Evolutionary conservation across 2,329 filamentous ascomycete genomes (phyloP).

Genomic region (Diaporthe aspalathi): DNA sequence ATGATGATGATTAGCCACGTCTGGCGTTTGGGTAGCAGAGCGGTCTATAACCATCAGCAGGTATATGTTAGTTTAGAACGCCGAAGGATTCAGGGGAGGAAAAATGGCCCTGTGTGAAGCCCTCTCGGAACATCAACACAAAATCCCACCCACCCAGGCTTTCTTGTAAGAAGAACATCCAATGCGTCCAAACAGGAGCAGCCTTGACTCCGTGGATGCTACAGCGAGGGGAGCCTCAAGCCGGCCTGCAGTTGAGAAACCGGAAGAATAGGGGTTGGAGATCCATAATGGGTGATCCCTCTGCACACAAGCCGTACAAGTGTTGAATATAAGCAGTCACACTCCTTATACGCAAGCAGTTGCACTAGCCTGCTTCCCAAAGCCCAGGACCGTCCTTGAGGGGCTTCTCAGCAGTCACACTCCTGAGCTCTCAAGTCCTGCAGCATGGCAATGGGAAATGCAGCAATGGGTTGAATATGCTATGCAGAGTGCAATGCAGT

Average conservation of each 20-base stretch:
- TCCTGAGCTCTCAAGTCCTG: not conserved
- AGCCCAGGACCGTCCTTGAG: not conserved
- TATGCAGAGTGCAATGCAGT: not conserved
- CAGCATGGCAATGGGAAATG: not conserved
- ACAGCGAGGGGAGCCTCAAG: not conserved
- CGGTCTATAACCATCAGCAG: not conserved
- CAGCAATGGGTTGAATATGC: not conserved
- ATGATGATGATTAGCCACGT: too few species aligned
- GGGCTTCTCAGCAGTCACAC: not conserved
- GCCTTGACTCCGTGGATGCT: not conserved
- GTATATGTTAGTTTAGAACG: not conserved
- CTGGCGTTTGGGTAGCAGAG: not conserved
- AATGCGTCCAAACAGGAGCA: not conserved
- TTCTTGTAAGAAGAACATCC: too few species aligned
- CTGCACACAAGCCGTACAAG: not conserved
- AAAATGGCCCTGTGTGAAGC: not conserved
- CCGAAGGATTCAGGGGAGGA: not conserved
- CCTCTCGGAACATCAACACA: not conserved
- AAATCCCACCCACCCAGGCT: not conserved
- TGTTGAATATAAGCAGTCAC: not conserved
- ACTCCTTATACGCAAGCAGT: not conserved
- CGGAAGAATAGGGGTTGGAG: not conserved
- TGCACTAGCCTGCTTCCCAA: not conserved
- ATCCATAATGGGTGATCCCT: not conserved
- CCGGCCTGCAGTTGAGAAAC: not conserved